phyloP scores from a whole-genome alignment of 768 basidiomycete genomes.

The Pulveroboletus sp. region DNA sequence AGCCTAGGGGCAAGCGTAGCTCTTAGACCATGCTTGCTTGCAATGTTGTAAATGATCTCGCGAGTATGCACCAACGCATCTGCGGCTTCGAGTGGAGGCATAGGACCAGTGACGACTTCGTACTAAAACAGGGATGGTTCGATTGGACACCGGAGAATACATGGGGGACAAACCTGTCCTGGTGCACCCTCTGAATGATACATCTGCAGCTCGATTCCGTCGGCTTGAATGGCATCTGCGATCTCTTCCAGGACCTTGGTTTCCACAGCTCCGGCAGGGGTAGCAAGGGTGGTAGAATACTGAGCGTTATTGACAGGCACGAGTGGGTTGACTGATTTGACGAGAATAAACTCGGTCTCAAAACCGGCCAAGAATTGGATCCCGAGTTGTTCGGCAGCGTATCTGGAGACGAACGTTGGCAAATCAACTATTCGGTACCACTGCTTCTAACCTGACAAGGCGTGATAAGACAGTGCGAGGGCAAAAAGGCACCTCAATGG shows the following conservation, averaged over 20 bases:
- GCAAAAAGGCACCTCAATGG: constrained; percentile 52
- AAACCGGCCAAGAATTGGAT: constrained; percentile 62
- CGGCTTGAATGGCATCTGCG: constrained; percentile 42
- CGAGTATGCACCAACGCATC: constrained; percentile 67
- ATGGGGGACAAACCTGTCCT: constrained; percentile 48
- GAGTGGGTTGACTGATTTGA: constrained; percentile 48
- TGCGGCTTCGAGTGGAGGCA: constrained; percentile 61
- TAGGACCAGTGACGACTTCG: constrained; percentile 67
- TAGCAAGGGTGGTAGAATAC: constrained; percentile 41
- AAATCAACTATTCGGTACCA: background rate
- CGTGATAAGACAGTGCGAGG: constrained; percentile 55
- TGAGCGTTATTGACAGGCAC: constrained; percentile 45
- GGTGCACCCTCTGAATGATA: constrained; percentile 70
- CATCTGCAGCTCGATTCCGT: constrained; percentile 63
- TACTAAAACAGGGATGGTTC: constrained; percentile 36
- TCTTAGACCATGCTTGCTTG: constrained; percentile 57
- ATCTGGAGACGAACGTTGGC: constrained; percentile 16
- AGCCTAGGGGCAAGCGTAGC: constrained; percentile 68
- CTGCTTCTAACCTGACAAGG: constrained; percentile 48
- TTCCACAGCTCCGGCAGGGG: constrained; percentile 45
- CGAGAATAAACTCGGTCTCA: constrained; percentile 69
- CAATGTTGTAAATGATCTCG: constrained; percentile 64
- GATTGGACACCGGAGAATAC: background rate
- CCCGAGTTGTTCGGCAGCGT: constrained; percentile 36
- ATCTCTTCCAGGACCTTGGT: constrained; percentile 52